phyloP scores from a whole-genome alignment of 345 rosid genomes.

The Lepidium sativum region DNA sequence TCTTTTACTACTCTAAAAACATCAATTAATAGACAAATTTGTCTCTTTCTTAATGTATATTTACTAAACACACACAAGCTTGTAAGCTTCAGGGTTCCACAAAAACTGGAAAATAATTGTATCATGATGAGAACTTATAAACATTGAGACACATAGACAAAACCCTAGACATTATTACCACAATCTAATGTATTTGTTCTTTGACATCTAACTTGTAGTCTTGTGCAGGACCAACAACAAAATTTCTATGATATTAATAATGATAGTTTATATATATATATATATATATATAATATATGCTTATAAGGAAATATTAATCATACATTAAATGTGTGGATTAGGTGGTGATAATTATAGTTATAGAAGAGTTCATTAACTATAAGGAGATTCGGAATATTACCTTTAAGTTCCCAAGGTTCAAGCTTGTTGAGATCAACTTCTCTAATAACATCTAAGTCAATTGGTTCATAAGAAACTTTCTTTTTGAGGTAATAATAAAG shows the following conservation, averaged over 20 bases:
- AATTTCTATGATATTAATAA: not conserved
- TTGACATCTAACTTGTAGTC: slow-evolving; percentile 30
- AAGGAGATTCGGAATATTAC: slow-evolving; percentile 24
- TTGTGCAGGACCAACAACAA: slow-evolving; percentile 17
- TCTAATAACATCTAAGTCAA: slow-evolving; percentile 87
- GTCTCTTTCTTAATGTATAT: slow-evolving; percentile 24
- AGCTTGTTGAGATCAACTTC: slow-evolving; percentile 98
- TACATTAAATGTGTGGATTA: slow-evolving; percentile 2
- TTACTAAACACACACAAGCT: not conserved
- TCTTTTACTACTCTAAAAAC: slow-evolving; percentile 16
- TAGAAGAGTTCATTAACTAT: not conserved
- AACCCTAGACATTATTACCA: slow-evolving; percentile 22
- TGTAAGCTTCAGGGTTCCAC: slow-evolving; percentile 10
- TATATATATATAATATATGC: not conserved
- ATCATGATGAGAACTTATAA: slow-evolving; percentile 1
- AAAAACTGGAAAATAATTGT: slow-evolving; percentile 22
- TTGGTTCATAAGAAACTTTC: slow-evolving; percentile 92
- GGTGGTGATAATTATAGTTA: slow-evolving; percentile 4
- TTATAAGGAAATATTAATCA: not conserved
- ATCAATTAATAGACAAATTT: slow-evolving; percentile 18
- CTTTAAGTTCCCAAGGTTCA: slow-evolving; percentile 99
- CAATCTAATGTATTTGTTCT: slow-evolving; percentile 12
- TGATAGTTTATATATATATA: not conserved
- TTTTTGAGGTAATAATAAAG: slow-evolving; percentile 83
- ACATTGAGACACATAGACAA: slow-evolving; percentile 23